Evolutionary conservation across 2,329 filamentous ascomycete species (phyloP).

Genomic region (Fusarium mundagurra): DNA sequence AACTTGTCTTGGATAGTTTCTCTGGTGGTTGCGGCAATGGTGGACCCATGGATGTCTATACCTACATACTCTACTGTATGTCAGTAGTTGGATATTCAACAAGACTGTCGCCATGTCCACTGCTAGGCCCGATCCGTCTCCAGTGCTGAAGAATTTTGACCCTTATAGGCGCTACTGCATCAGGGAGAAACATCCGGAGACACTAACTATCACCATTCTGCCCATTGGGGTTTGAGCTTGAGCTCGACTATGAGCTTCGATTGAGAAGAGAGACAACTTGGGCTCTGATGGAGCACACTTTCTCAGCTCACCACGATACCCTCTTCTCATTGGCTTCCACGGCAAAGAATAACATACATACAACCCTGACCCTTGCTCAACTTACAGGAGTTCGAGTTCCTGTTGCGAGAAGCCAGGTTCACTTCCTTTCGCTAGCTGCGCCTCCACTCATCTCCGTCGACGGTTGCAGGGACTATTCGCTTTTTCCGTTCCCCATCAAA

Average conservation of each 20-base stretch:
- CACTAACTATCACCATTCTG: neutral
- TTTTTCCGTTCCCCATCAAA: neutral
- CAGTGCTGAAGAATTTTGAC: conserved; percentile 5
- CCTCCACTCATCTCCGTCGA: conserved; percentile 36
- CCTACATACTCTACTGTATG: no score
- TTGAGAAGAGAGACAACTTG: neutral
- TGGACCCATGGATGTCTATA: conserved; percentile 8
- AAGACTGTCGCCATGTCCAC: conserved; percentile 5
- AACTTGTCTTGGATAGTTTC: conserved; percentile 7
- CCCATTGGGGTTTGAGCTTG: neutral
- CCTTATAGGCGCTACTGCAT: conserved; percentile 14
- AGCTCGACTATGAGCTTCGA: neutral
- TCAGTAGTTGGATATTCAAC: neutral
- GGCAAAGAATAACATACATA: neutral
- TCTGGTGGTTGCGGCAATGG: conserved; percentile 24
- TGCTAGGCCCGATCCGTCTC: conserved; percentile 37
- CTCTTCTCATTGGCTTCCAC: conserved; percentile 12
- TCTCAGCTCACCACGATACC: neutral
- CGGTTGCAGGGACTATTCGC: conserved; percentile 13
- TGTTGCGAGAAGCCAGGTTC: neutral
- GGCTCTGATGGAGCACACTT: neutral
- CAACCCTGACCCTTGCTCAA: conserved; percentile 19
- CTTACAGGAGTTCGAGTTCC: conserved; percentile 27
- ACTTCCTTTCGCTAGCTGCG: conserved; percentile 10
- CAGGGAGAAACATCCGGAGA: conserved; percentile 1